A percentile compares a stretch with the other conserved stretches of the same genome.
These are phyloP conservation scores for Graphilbum ipis-grandicollis DNA, from an alignment of 2,329 filamentous ascomycete species.

Conservation along the genomic window DNA sequence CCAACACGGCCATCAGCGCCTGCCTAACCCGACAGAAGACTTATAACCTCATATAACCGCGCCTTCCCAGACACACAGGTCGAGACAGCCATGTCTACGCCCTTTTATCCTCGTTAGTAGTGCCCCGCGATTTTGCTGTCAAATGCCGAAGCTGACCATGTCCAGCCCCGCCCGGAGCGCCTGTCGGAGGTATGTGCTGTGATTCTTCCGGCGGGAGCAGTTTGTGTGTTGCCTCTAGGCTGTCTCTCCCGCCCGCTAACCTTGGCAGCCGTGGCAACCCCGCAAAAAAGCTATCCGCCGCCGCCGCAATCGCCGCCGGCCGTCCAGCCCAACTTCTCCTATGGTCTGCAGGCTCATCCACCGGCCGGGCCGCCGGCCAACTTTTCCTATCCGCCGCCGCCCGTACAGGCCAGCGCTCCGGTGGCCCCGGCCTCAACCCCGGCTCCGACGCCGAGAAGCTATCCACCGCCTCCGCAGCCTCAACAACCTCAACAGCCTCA, in stretches of 20 bases:
- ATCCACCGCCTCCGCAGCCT: conserved; percentile 15
- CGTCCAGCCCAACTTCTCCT: conserved; percentile 19
- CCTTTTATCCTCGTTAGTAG: no score
- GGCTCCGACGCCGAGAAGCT: no score
- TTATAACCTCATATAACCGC: no score
- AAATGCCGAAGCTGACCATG: no score
- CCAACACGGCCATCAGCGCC: no score
- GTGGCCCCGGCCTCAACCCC: conserved; percentile 14
- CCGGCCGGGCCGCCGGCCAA: conserved; percentile 7
- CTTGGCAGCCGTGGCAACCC: no score
- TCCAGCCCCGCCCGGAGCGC: conserved; percentile 10
- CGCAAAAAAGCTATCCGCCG: conserved; percentile 16
- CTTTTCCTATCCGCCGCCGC: conserved; percentile 18
- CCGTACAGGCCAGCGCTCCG: conserved; percentile 14
- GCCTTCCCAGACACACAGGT: no score
- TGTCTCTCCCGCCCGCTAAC: not conserved
- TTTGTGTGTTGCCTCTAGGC: no score
- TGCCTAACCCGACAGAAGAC: no score
- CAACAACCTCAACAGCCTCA: conserved; percentile 12
- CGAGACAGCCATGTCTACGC: no score
- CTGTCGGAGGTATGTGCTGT: conserved; percentile 2
- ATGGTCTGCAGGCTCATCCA: conserved; percentile 14
- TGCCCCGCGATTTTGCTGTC: no score
- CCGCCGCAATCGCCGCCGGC: conserved; percentile 20
- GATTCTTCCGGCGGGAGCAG: no score